A percentile compares a stretch with the other conserved stretches of the same genome.
These are phyloP conservation scores for Tripidium arundinaceum DNA, from an alignment of 202 grass and related monocot genomes.

Conservation along the genomic window DNA sequence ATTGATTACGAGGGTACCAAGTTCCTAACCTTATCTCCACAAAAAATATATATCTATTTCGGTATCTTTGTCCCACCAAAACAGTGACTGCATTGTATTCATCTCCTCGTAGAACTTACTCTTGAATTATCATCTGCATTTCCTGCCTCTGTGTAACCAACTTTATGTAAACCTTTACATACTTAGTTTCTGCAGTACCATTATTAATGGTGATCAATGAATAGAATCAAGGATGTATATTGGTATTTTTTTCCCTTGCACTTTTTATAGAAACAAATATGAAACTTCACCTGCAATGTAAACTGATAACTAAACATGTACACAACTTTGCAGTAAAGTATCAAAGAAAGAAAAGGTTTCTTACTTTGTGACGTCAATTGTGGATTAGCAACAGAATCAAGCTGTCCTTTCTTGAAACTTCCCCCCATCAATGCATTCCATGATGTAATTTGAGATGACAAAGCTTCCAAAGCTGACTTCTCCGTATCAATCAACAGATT, in stretches of 20 bases:
- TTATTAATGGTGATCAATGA: constrained; percentile 12
- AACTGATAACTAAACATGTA: constrained; percentile 38
- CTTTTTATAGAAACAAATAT: constrained; percentile 12
- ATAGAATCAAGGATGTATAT: constrained; percentile 9
- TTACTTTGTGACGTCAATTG: constrained; percentile 59
- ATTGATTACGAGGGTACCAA: constrained; percentile 91
- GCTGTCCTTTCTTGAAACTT: constrained; percentile 45
- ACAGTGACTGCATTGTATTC: background rate
- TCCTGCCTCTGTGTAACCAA: background rate
- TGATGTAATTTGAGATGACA: constrained; percentile 40
- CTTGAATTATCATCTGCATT: background rate
- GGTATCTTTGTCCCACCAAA: background rate
- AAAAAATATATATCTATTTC: background rate
- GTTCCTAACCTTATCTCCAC: background rate
- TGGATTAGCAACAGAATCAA: constrained; percentile 22
- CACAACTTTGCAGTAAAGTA: constrained; percentile 8
- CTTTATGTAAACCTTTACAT: background rate
- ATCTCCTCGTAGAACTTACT: constrained; percentile 2
- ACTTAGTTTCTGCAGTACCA: background rate
- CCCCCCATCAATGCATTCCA: constrained; percentile 8
- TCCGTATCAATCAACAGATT: constrained; percentile 40
- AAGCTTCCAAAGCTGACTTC: constrained; percentile 39
- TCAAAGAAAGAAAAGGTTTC: constrained; percentile 9
- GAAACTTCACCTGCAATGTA: constrained; percentile 55
- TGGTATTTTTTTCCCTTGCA: background rate